Evolutionary conservation across 768 basidiomycete genomes (phyloP), one percentile per base, ranked within the genome.

Genomic region (Clitopilus passeckerianus): DNA sequence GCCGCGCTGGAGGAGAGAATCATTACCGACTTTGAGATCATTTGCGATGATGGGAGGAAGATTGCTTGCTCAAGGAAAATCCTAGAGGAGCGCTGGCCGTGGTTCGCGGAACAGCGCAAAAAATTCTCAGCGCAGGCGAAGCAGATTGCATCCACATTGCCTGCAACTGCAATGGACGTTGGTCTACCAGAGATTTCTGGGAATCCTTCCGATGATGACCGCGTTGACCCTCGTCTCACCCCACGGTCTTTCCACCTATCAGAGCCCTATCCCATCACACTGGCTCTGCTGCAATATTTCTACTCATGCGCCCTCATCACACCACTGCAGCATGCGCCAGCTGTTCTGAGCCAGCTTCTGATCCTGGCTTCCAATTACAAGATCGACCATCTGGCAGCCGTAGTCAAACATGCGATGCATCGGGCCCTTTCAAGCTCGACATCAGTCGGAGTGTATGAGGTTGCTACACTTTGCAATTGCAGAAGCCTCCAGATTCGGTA

Each of bases 361-460:
- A 79, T 96, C 50, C 79, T 99, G 30, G 82, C 91, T 9, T 90
- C 85, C 60, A 93, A 87, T 57, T 98, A 98, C 72, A 77, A 85
- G 41, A 79, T 97, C 56, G 70, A 79, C 2, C 86, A 95, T 68
- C 76, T 99, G 18, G 84, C 87, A 63, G 77, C 76, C 6, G 77
- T 95, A 20, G 92, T 93, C n/a, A 90, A 90, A 65, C 95, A 98
- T 71, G 92, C 94, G 5, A 92, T 98, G 87, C 96, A 98, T 68
- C 86, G 88, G 20, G 84, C 89, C 15, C 73, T 98, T 30, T 90
- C 88, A 33, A 91, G 92, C 66, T 83, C 86, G 27, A 92, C 89
- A 12, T 92, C 91, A 24, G 91, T 95, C 18, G 91, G 90, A 24
- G 90, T 98, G 46, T 98, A 98, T 69, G 95, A 97, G 70, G 94